Evolutionary conservation across 2,329 filamentous ascomycete genomes (phyloP), one percentile per base, ranked within the genome.

Genomic region (Aspergillus ruber): DNA sequence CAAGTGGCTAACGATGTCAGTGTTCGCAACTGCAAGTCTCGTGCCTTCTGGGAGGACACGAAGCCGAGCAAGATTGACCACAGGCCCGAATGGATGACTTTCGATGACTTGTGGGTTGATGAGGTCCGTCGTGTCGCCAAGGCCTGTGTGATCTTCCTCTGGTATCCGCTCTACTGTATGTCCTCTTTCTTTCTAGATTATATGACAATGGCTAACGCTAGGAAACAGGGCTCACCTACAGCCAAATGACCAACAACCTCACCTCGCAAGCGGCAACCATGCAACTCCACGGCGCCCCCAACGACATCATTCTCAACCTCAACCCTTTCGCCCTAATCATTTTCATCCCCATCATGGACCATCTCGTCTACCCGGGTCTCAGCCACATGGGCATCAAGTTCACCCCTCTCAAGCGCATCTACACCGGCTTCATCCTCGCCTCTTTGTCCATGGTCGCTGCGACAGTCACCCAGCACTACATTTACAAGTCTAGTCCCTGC

Each of bases 31-130:
- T 57, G 57, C 45, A 35, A 45, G n/a, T 41, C 47, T 1, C 42
- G 42, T 17, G 51, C 53, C 10, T 59, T 60, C 41, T 59, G 58
- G 58, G 51, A 55, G 8, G 46, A 49, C 3, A 57, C 51, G 8
- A 59, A 60, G 29, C 58, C 58, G 3, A 59, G 56, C 42, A 55
- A 46, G 6, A 18, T 58, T 9, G 44, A 52, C 10, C 54, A 50
- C 18, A 53, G 44, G 39, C 58, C 58, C 7, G 21, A 46, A 2
- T 60, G 58, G 58, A 89, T 90, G 83, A 86, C 83, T 0, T 89
- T 88, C 56, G 86, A 90, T 55, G 87, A 90, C 56, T 78, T 80
- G 45, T 90, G 86, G 85, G 86, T 90, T 39, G 86, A 88, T 62
- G 84, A 90, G 63, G 81, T 89, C 44, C 76, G 76, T 47, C 81